A percentile compares a stretch with the other conserved stretches of the same genome.
Evolutionary conservation across 2,329 filamentous ascomycete genomes (phyloP).

Genomic region (Pseudogymnoascus sp.): DNA sequence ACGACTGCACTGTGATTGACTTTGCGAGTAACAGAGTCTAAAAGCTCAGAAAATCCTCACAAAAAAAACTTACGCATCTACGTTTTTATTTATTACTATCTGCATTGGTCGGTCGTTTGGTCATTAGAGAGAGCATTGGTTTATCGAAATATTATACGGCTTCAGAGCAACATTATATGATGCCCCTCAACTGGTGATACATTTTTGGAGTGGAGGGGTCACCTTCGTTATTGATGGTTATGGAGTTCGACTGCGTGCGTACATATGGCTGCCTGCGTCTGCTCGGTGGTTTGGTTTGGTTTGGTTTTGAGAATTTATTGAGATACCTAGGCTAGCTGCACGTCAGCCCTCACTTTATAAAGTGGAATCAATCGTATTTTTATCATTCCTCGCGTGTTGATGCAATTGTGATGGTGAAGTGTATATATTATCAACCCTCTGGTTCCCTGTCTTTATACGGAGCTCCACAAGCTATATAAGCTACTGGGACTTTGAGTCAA

Average conservation of each 20-base stretch:
- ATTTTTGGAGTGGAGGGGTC: not conserved
- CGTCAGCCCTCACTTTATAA: not conserved
- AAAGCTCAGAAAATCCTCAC: slow-evolving; percentile 11
- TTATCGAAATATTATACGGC: slow-evolving; percentile 7
- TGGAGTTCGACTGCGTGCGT: slow-evolving; percentile 6
- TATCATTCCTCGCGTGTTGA: not conserved
- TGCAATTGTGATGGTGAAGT: not conserved
- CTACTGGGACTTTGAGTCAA: not conserved
- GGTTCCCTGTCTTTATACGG: not conserved
- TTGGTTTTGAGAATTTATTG: slow-evolving; percentile 4
- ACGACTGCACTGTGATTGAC: slow-evolving; percentile 85
- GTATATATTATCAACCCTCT: not conserved
- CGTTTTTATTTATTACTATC: not conserved
- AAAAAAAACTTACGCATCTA: slow-evolving; percentile 7
- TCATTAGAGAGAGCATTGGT: slow-evolving; percentile 6
- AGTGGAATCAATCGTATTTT: not conserved
- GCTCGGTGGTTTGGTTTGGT: not conserved
- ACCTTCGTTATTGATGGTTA: not conserved
- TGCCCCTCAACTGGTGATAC: slow-evolving; percentile 5
- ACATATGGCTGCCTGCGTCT: slow-evolving; percentile 9
- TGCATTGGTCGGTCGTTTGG: slow-evolving; percentile 5
- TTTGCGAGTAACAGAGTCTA: slow-evolving; percentile 67
- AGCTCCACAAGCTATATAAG: not conserved
- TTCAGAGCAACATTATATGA: not conserved
- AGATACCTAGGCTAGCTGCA: slow-evolving; percentile 6